Base-by-base conservation (phyloP, 768 basidiomycete species). In the Tricholoma hemisulphureum region DNA sequence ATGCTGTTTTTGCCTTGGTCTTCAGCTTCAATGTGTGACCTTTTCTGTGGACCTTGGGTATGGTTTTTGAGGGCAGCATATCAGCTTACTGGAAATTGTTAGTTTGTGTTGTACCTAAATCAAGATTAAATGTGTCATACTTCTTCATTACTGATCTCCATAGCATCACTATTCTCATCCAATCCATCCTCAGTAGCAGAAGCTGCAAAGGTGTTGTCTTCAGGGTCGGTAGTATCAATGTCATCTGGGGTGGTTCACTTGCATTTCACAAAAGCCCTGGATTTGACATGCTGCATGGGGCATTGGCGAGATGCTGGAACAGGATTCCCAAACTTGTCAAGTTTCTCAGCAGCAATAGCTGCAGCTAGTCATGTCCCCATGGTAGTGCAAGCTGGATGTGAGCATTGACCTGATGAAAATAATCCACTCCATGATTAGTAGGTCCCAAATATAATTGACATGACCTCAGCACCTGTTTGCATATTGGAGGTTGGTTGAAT, bases 21-120 rank as follows among this genome's bases (percentile, higher is more conserved):
- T 45, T 45, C 14, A 10, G 21, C n/a, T 24, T 45, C 16, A 46
- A 24, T n/a, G 26, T 7, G 3, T n/a, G 23, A 20, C n/a, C 35
- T 14, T 26, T 34, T 50, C 23, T 23, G 29, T 24, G 13, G 14
- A n/a, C 8, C 18, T 31, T 18, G 1, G 56, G 56, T 16, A 50
- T n/a, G 9, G 55, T 56, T 20, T 56, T 56, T 3, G 46, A 48
- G 8, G 46, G 55, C 3, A 56, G 45, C 18, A 56, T 56, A 20
- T 56, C 55, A 9, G 55, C 41, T 26, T 50, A 7, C 55, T 56
- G 41, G 21, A 45, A 45, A 53, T 16, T 24, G 16, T 45, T 10
- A 45, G 23, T 21, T 3, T 23, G 21, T 10, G 11, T 45, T 23
- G 8, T 45, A 23, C n/a, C n/a, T 8, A 3, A 10, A 13, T 24